Conservation (phyloP, 139 green algal species). For the Ettlia oleoabundans region DNA sequence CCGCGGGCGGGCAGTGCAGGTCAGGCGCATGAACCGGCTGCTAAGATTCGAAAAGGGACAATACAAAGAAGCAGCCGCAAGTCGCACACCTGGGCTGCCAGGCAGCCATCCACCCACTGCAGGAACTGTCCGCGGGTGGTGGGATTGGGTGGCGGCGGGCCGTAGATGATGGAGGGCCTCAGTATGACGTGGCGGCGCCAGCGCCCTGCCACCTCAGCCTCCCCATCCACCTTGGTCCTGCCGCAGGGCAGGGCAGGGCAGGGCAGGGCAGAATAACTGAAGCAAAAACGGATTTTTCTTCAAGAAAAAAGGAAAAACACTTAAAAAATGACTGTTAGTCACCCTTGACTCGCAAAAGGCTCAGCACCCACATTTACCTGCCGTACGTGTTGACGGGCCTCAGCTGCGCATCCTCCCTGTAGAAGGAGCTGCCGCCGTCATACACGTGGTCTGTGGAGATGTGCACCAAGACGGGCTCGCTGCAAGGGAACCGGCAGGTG, state of each 20-base stretch:
- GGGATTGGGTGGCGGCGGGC: conserved; percentile 63
- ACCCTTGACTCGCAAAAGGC: not conserved
- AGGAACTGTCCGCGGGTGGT: conserved; percentile 67
- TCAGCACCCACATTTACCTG: not conserved
- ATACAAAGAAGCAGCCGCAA: no score
- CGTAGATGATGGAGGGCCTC: conserved; percentile 79
- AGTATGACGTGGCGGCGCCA: conserved; percentile 66
- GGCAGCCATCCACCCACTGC: conserved; percentile 69
- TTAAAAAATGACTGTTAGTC: not conserved
- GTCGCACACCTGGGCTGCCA: conserved; percentile 3
- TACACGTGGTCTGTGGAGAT: conserved; percentile 86
- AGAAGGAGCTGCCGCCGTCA: conserved; percentile 53
- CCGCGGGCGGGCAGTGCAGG: conserved; percentile 25
- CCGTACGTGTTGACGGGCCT: conserved; percentile 85
- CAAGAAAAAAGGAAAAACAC: not conserved
- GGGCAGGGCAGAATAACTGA: not conserved
- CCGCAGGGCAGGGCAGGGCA: conserved; percentile 50
- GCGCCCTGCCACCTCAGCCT: conserved; percentile 50
- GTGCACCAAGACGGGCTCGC: conserved; percentile 67
- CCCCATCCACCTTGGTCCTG: conserved; percentile 73
- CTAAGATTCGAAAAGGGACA: no score
- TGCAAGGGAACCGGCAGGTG: not conserved
- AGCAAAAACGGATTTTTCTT: not conserved
- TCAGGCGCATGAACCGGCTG: no score
- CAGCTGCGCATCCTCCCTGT: conserved; percentile 57